Evolutionary conservation across 2,329 filamentous ascomycete species (phyloP).

Genomic region (Microdochium nivale): DNA sequence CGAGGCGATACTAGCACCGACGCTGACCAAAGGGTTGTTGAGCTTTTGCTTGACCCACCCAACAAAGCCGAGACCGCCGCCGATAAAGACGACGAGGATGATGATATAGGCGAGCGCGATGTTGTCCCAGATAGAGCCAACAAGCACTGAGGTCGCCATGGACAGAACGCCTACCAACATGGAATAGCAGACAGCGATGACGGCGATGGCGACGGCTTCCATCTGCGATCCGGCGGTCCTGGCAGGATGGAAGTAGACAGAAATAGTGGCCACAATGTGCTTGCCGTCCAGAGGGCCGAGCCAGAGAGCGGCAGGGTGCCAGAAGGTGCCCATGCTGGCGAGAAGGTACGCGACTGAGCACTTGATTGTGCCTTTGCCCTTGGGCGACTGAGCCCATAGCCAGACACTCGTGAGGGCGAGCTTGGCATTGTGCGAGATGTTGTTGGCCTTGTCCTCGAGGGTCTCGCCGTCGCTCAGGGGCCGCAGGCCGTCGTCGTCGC

Average conservation of each 20-base stretch:
- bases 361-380: slow-evolving; percentile 75
- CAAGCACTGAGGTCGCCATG: slow-evolving; percentile 81
- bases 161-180: slow-evolving; percentile 69
- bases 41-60: slow-evolving; percentile 80
- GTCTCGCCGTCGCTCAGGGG: slow-evolving; percentile 25
- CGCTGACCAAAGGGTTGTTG: slow-evolving; percentile 72
- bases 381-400: slow-evolving; percentile 60
- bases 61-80: slow-evolving; percentile 77
- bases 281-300: slow-evolving; percentile 84
- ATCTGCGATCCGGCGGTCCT: slow-evolving; percentile 83
- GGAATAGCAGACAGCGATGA: slow-evolving; percentile 72
- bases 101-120: slow-evolving; percentile 68
- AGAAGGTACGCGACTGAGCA: slow-evolving; percentile 85
- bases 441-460: slow-evolving; percentile 23
- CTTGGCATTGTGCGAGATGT: slow-evolving; percentile 26
- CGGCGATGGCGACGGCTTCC: slow-evolving; percentile 69
- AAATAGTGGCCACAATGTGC: slow-evolving; percentile 87
- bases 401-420: slow-evolving; percentile 32
- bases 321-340: slow-evolving; percentile 79
- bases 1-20: slow-evolving; percentile 76
- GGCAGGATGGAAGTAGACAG: slow-evolving; percentile 90
- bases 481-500: slow-evolving; percentile 21
- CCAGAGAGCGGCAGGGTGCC: slow-evolving; percentile 60
- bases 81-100: slow-evolving; percentile 75
- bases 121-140: slow-evolving; percentile 57